Percentiles rank a stretch among this genome's conserved stretches.
phyloP scores from a whole-genome alignment of 495 filamentous ascomycete genomes.

The Talaromyces ruber region DNA sequence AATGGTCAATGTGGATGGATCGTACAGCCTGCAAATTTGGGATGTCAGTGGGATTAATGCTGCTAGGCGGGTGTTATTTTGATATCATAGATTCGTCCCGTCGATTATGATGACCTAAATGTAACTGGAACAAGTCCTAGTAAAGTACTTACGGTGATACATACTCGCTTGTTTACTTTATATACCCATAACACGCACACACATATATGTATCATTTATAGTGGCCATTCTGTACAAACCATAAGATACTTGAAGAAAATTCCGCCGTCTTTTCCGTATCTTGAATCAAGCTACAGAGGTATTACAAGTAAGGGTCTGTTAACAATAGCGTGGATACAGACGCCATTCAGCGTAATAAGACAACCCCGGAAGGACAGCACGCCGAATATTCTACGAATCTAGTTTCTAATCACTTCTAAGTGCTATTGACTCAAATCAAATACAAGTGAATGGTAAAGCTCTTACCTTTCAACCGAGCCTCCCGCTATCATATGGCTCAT shows the following conservation, averaged over 20 bases:
- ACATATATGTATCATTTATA: neutral
- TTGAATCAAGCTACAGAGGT: neutral
- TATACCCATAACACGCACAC: neutral
- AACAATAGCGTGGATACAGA: neutral
- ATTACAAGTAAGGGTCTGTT: too few species aligned
- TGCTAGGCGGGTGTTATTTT: constrained; percentile 31
- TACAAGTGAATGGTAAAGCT: neutral
- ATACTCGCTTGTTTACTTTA: neutral
- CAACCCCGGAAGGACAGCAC: neutral
- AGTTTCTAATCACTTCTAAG: neutral
- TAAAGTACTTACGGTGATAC: neutral
- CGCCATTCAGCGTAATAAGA: neutral
- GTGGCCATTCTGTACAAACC: neutral
- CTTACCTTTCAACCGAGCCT: neutral
- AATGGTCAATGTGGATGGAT: constrained; percentile 35
- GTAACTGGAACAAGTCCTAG: neutral
- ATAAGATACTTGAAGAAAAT: neutral
- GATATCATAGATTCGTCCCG: constrained; percentile 2
- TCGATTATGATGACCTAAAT: neutral
- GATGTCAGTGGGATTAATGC: constrained; percentile 31
- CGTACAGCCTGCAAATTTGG: constrained; percentile 29
- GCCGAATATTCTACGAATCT: neutral
- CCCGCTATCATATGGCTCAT: neutral
- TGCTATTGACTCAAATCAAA: neutral
- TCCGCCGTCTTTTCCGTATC: neutral